phyloP scores from a whole-genome alignment of 768 basidiomycete species.

The Daedaleopsis nitida region DNA sequence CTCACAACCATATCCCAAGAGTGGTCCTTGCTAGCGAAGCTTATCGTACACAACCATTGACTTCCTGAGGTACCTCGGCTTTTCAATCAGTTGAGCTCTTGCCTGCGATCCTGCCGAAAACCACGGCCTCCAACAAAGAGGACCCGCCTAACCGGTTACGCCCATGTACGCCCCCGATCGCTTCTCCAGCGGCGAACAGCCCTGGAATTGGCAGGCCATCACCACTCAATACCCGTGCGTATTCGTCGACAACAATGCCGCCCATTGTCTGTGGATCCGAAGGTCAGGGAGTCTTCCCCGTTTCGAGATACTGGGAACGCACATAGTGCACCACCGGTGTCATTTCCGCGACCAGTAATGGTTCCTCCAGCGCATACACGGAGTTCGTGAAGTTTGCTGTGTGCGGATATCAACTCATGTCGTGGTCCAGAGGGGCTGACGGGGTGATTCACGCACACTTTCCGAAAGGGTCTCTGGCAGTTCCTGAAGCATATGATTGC shows the following conservation, averaged over 20 bases:
- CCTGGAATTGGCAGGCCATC: slow-evolving; percentile 80
- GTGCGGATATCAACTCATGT: neutral
- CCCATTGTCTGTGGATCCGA: slow-evolving; percentile 70
- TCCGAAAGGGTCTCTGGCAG: slow-evolving; percentile 92
- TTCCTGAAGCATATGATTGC: slow-evolving; percentile 74
- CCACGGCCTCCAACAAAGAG: slow-evolving; percentile 93
- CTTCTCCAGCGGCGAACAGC: slow-evolving; percentile 91
- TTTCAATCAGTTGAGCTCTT: neutral
- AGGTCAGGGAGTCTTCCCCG: neutral
- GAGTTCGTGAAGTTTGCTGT: neutral
- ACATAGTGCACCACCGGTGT: slow-evolving; percentile 93
- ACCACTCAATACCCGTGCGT: slow-evolving; percentile 77
- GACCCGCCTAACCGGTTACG: slow-evolving; percentile 96
- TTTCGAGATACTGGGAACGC: neutral
- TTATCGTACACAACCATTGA: neutral
- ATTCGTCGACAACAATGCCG: slow-evolving; percentile 90
- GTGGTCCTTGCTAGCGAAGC: no score
- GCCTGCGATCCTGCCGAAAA: slow-evolving; percentile 71
- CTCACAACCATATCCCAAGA: no score
- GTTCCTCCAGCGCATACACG: slow-evolving; percentile 57
- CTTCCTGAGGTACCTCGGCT: neutral
- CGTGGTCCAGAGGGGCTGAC: neutral
- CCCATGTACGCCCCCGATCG: slow-evolving; percentile 97
- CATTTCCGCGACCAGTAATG: slow-evolving; percentile 95
- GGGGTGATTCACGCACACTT: slow-evolving; percentile 79